phyloP scores from a whole-genome alignment of 2,329 filamentous ascomycete genomes.

The Fonsecaea multimorphosa region DNA sequence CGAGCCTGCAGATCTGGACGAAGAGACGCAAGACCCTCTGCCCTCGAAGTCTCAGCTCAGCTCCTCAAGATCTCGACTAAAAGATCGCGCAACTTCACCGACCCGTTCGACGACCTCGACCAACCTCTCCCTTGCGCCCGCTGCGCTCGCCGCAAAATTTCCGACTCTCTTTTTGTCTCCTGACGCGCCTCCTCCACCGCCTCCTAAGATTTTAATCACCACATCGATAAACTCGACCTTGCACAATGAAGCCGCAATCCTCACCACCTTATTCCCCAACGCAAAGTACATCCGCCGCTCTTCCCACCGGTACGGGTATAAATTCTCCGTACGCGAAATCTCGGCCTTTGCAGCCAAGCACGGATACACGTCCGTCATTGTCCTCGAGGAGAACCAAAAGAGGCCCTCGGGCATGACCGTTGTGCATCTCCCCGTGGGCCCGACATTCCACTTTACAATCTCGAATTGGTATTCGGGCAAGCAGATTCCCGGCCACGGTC shows the following conservation, averaged over 20 bases:
- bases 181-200: conserved; percentile 54
- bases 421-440: conserved; percentile 80
- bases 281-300: conserved; percentile 82
- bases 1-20: conserved; percentile 29
- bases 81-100: conserved; percentile 61
- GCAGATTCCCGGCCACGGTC: conserved; percentile 86
- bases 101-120: conserved; percentile 63
- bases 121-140: conserved; percentile 65
- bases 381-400: conserved; percentile 87
- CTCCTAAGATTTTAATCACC: conserved; percentile 88
- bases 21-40: conserved; percentile 29
- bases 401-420: conserved; percentile 80
- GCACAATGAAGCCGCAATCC: conserved; percentile 78
- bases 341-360: conserved; percentile 81
- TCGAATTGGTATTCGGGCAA: conserved; percentile 89
- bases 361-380: conserved; percentile 80
- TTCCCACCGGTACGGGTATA: conserved; percentile 81
- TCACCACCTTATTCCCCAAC: conserved; percentile 83
- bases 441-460: conserved; percentile 91
- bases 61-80: conserved; percentile 47
- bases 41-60: conserved; percentile 38
- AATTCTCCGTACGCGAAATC: conserved; percentile 92
- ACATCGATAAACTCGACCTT: conserved; percentile 88
- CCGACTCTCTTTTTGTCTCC: conserved; percentile 59
- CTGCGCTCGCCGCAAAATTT: conserved; percentile 66